These are phyloP conservation scores for Wickerhamomyces kurtzmanii DNA, from an alignment of 805 yeast genomes.

Conservation along the genomic window DNA sequence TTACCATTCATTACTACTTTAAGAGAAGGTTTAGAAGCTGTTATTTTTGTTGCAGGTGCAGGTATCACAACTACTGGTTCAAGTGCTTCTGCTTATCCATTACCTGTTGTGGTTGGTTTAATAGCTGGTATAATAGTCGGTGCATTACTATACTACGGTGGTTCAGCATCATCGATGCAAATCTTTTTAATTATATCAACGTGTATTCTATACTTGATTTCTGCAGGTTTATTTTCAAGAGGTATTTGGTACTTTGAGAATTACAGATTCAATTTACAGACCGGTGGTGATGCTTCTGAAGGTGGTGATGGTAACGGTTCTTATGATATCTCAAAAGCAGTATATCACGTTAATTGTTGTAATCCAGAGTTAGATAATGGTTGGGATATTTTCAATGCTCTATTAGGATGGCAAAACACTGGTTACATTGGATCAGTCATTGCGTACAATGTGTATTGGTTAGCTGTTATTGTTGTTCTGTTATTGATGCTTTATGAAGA, in stretches of 20 bases:
- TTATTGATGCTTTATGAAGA: conserved; percentile 72
- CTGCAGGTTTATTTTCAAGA: conserved; percentile 90
- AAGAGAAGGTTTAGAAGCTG: conserved; percentile 96
- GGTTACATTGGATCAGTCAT: conserved; percentile 91
- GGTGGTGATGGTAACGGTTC: conserved; percentile 93
- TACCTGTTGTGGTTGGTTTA: conserved; percentile 86
- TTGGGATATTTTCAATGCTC: conserved; percentile 94
- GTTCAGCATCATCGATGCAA: conserved; percentile 73
- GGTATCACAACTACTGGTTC: conserved; percentile 50
- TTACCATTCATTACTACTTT: conserved; percentile 85
- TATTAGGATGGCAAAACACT: conserved; percentile 95
- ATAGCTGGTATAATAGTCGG: conserved; percentile 74
- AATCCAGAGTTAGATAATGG: conserved; percentile 88
- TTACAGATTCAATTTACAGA: conserved; percentile 46
- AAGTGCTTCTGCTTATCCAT: conserved; percentile 72
- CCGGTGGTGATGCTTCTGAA: conserved; percentile 96
- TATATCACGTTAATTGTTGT: conserved; percentile 97
- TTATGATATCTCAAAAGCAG: conserved; percentile 67
- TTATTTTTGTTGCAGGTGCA: conserved; percentile 94
- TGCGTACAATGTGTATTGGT: conserved; percentile 86
- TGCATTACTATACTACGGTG: conserved; percentile 64
- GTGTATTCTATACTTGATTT: conserved; percentile 76
- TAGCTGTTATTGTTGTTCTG: conserved; percentile 46
- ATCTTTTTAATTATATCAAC: conserved; percentile 83
- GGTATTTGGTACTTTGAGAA: conserved; percentile 86